Percentiles rank a stretch among this genome's conserved stretches.
phyloP scores from a whole-genome alignment of 768 basidiomycete species.

The Boletus edulis region DNA sequence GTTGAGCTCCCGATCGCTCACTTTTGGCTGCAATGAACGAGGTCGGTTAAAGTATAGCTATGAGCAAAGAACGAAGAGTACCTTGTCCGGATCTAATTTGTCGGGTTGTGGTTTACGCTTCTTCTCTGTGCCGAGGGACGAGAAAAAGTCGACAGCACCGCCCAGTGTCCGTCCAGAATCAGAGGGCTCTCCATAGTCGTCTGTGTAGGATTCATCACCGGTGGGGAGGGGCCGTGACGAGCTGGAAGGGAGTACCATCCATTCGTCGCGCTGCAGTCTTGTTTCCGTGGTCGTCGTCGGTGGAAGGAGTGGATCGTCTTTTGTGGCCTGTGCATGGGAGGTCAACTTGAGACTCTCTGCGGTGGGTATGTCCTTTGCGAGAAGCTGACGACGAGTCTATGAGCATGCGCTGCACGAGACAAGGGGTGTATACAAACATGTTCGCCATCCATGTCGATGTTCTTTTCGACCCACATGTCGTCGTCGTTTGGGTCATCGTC shows the following conservation, averaged over 20 bases:
- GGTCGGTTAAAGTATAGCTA: slow-evolving; percentile 2
- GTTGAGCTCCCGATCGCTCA: slow-evolving; percentile 66
- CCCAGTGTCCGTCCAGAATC: slow-evolving; percentile 44
- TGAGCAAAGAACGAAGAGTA: slow-evolving; percentile 23
- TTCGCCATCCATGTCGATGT: slow-evolving; percentile 75
- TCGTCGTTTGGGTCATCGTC: slow-evolving; percentile 77
- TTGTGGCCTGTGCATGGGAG: slow-evolving; percentile 51
- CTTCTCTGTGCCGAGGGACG: slow-evolving; percentile 77
- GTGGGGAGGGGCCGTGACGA: slow-evolving; percentile 32
- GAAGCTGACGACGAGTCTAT: slow-evolving; percentile 39
- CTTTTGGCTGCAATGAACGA: slow-evolving; percentile 44
- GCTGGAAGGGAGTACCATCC: slow-evolving; percentile 62
- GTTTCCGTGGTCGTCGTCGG: slow-evolving; percentile 45
- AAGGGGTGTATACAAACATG: slow-evolving; percentile 45
- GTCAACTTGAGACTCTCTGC: slow-evolving; percentile 66
- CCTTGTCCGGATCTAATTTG: slow-evolving; percentile 70
- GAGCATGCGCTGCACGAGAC: not conserved
- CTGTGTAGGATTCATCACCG: slow-evolving; percentile 55
- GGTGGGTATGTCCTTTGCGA: slow-evolving; percentile 75
- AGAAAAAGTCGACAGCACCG: slow-evolving; percentile 85
- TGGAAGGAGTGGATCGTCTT: slow-evolving; percentile 48
- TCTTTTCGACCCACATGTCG: slow-evolving; percentile 87
- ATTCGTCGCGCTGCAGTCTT: slow-evolving; percentile 69
- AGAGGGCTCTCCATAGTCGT: slow-evolving; percentile 59
- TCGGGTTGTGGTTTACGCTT: slow-evolving; percentile 61